phyloP scores from a whole-genome alignment of 2,329 filamentous ascomycete species.

The Acephala macrosclerotiorum region DNA sequence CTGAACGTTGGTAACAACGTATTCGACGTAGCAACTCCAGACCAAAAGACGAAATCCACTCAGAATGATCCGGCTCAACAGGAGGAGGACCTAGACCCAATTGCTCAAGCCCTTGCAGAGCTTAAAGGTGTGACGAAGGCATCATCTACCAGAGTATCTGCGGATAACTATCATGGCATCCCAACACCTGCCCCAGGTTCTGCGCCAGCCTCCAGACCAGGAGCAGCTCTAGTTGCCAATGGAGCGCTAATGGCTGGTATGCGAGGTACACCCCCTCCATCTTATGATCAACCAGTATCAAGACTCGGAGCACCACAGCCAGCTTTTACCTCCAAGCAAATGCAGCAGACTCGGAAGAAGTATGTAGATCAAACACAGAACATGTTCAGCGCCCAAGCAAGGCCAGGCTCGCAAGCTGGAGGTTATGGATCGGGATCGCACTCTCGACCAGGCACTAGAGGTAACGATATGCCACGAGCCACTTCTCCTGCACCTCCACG shows the following conservation, averaged over 20 bases:
- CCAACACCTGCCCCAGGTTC: slow-evolving; percentile 75
- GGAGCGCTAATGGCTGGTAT: slow-evolving; percentile 61
- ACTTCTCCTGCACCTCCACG: slow-evolving; percentile 75
- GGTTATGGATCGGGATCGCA: slow-evolving; percentile 47
- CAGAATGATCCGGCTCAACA: slow-evolving; percentile 48
- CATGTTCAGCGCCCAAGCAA: slow-evolving; percentile 65
- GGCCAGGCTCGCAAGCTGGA: slow-evolving; percentile 42
- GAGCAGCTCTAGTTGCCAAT: slow-evolving; percentile 48
- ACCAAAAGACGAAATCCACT: slow-evolving; percentile 59
- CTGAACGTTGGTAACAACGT: slow-evolving; percentile 96
- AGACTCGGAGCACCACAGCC: slow-evolving; percentile 88
- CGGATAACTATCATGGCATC: slow-evolving; percentile 94
- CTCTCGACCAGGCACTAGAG: slow-evolving; percentile 66
- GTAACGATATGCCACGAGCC: slow-evolving; percentile 64
- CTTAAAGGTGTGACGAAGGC: slow-evolving; percentile 88
- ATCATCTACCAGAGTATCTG: slow-evolving; percentile 84
- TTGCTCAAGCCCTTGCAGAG: slow-evolving; percentile 90
- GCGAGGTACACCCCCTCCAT: slow-evolving; percentile 83
- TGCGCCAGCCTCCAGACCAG: slow-evolving; percentile 52
- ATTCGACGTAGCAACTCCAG: slow-evolving; percentile 86
- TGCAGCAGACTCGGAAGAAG: slow-evolving; percentile 94
- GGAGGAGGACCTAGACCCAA: slow-evolving; percentile 79
- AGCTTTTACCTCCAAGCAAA: slow-evolving; percentile 90
- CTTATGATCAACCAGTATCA: slow-evolving; percentile 79
- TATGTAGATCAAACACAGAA: slow-evolving; percentile 84